These are phyloP conservation scores for Grigorovia jiainica DNA, from an alignment of 805 yeast species.

Conservation along the genomic window DNA sequence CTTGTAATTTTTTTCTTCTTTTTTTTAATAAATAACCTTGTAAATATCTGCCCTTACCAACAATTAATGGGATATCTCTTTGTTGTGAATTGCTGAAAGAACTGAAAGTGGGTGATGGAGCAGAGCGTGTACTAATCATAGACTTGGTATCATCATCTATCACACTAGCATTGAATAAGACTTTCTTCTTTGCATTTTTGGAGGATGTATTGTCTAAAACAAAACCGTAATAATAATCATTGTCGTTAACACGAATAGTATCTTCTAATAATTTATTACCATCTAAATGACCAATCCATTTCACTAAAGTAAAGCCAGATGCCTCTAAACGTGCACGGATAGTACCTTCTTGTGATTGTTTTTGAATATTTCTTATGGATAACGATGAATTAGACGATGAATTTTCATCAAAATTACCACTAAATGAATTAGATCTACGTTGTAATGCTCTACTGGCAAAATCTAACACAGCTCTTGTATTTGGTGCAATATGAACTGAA, in stretches of 20 bases:
- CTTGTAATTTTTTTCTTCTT: conserved; percentile 76
- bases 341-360: conserved; percentile 33
- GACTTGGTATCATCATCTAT: conserved; percentile 16
- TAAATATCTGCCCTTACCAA: conserved; percentile 51
- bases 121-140: conserved; percentile 8
- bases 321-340: conserved; percentile 50
- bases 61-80: conserved; percentile 12
- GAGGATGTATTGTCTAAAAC: conserved; percentile 89
- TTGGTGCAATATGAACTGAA: conserved; percentile 26
- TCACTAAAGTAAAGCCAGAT: conserved; percentile 41
- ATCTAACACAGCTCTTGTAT: conserved; percentile 21
- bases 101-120: conserved; percentile 11
- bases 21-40: conserved; percentile 75
- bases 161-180: conserved; percentile 50
- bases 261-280: conserved; percentile 61
- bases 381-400: conserved; percentile 1
- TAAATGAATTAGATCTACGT: conserved; percentile 12
- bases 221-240: conserved; percentile 69
- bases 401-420: conserved; percentile 2
- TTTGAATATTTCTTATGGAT: conserved; percentile 18
- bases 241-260: conserved; percentile 43
- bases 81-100: conserved; percentile 10
- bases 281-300: conserved; percentile 46
- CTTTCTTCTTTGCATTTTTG: conserved; percentile 72
- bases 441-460: conserved; percentile 16